These are phyloP conservation scores for Tetracladium maxilliforme DNA, from an alignment of 2,329 filamentous ascomycete genomes.

Conservation along the genomic window DNA sequence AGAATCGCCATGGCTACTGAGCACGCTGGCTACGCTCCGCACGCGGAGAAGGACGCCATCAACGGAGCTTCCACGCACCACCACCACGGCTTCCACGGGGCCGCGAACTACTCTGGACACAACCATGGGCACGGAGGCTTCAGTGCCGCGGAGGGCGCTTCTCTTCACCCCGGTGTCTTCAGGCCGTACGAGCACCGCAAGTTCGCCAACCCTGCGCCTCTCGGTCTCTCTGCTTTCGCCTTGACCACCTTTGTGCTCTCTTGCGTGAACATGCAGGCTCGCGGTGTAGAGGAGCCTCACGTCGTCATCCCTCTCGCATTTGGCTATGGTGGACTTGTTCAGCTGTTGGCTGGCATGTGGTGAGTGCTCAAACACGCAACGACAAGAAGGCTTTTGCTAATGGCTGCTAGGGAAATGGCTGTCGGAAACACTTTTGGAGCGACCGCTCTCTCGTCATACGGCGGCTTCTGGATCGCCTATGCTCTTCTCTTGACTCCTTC, in stretches of 20 bases:
- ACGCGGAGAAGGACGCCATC: too few relatives aligned
- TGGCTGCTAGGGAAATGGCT: constrained; percentile 38
- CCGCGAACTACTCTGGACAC: too few relatives aligned
- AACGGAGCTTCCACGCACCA: too few relatives aligned
- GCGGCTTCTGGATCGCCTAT: constrained; percentile 46
- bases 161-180: constrained; percentile 45
- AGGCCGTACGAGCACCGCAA: constrained; percentile 32
- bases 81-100: too few relatives aligned
- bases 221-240: constrained; percentile 45
- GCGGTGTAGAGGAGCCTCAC: constrained; percentile 28
- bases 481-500: constrained; percentile 42
- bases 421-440: constrained; percentile 50
- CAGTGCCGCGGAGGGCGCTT: too few relatives aligned
- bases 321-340: constrained; percentile 52
- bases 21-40: too few relatives aligned
- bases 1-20: too few relatives aligned
- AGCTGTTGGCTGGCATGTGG: constrained; percentile 56
- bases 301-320: constrained; percentile 40
- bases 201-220: constrained; percentile 44
- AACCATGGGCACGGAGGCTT: too few relatives aligned
- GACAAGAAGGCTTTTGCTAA: constrained; percentile 1
- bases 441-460: constrained; percentile 45
- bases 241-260: constrained; percentile 47
- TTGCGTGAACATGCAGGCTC: constrained; percentile 37
- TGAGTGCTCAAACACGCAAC: constrained; percentile 15